A percentile compares a stretch with the other conserved stretches of the same genome.
Evolutionary conservation across 208 protist genomes (phyloP).

Genomic region (Acanthamoeba divionensis): DNA sequence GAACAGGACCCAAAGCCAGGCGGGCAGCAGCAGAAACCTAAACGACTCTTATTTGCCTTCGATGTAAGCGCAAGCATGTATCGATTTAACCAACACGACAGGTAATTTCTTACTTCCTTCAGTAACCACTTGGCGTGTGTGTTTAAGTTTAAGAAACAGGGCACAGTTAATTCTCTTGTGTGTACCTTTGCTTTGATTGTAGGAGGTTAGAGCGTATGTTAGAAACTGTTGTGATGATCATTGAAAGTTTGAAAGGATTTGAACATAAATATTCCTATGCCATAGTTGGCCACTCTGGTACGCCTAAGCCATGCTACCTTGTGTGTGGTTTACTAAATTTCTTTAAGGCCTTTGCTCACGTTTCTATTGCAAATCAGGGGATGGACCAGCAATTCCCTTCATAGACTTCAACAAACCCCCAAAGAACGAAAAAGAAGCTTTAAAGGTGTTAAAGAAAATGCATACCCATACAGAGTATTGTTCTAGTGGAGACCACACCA

Average conservation of each 20-base stretch:
- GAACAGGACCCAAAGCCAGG: constrained; percentile 83
- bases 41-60: constrained; percentile 87
- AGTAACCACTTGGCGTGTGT: background rate
- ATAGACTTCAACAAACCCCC: constrained; percentile 58
- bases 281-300: constrained; percentile 85
- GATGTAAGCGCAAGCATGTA: constrained; percentile 91
- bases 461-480: constrained; percentile 90
- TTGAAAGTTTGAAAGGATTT: constrained; percentile 88
- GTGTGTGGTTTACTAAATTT: background rate
- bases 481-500: constrained; percentile 88
- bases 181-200: background rate
- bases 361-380: constrained; percentile 62
- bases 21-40: constrained; percentile 80
- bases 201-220: constrained; percentile 85
- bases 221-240: constrained; percentile 88
- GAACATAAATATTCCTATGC: constrained; percentile 88
- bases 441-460: constrained; percentile 86
- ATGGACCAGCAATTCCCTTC: constrained; percentile 81
- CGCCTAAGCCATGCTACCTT: background rate
- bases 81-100: constrained; percentile 87
- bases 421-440: constrained; percentile 57
- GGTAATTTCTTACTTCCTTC: background rate
- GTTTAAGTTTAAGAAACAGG: too few species aligned
- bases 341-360: background rate
- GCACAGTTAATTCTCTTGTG: too few species aligned